Base-by-base conservation (phyloP, 805 yeast genomes). In the Peterozyma xylosa region DNA sequence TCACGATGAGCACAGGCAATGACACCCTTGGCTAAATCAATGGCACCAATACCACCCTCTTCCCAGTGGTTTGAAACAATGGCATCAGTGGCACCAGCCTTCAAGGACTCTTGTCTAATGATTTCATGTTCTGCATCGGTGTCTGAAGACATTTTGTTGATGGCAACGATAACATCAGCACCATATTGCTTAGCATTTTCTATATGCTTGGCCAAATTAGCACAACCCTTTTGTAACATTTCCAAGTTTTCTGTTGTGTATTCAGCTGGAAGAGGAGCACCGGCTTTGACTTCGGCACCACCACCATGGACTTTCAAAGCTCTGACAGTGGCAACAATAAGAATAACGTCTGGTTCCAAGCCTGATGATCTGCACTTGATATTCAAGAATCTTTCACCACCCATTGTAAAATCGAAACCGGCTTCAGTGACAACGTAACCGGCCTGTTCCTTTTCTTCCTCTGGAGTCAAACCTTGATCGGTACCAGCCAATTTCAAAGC, bases 321-420 rank as follows among this genome's bases (percentile, higher is more conserved):
- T 60, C 97, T 76, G 3, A 91, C 93, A 32, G 98, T 91, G 34
- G 97, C 96, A 46, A 91, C 98, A 55, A 91, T 78, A 37, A 91
- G 96, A 45, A 91, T 91, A 35, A 85, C 85, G 61, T 90, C 95
- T 34, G 98, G 98, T 35, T 73, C 67, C 46, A 86, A 73, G 4
- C 96, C 96, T 35, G 95, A 84, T 15, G 95, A 75, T 62, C 98
- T 82, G 65, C 97, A 89, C 70, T 91, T 91, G 64, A 91, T 91
- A 71, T 91, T 88, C 67, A 91, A 78, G 69, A 91, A 91, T 58
- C 98, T 78, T 71, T 91, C 99, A 54, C 98, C 98, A 52, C 99
- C 99, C 98, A 91, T 91, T 40, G 97, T 91, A 73, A 93, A 91
- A 66, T 91, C 98, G 68, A 91, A 91, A 42, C 99, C 99, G 35